phyloP scores from a whole-genome alignment of 331 rosid genomes.

The Ulmus americana region DNA sequence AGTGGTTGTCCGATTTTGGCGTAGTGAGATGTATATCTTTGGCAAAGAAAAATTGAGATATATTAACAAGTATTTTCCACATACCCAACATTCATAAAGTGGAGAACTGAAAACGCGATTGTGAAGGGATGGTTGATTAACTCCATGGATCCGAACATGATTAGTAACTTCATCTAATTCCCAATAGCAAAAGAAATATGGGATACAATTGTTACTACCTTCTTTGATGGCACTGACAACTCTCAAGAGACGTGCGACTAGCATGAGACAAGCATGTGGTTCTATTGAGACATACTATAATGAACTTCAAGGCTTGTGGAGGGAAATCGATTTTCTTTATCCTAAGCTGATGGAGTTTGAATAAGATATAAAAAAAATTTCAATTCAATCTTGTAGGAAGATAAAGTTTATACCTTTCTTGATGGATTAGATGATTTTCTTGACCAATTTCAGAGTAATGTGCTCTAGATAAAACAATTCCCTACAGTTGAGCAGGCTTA shows the following conservation, averaged over 20 bases:
- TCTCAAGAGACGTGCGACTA: neutral
- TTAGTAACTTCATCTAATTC: neutral
- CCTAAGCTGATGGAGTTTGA: neutral
- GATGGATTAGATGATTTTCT: too few relatives aligned
- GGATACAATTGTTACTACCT: neutral
- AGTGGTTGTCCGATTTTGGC: too few relatives aligned
- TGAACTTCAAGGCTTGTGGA: neutral
- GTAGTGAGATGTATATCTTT: constrained; percentile 15
- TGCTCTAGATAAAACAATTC: too few relatives aligned
- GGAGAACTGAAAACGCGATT: neutral
- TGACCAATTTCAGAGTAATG: too few relatives aligned
- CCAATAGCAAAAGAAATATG: neutral
- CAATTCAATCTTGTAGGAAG: too few relatives aligned
- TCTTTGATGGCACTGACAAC: neutral
- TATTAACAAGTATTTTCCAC: neutral
- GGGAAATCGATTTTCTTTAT: neutral
- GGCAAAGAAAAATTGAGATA: constrained; percentile 9
- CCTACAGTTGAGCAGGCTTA: too few relatives aligned
- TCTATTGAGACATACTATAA: neutral
- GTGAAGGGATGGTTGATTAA: constrained; percentile 2
- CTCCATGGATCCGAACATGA: neutral
- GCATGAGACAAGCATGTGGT: neutral
- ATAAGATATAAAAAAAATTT: too few relatives aligned
- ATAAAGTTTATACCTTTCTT: too few relatives aligned
- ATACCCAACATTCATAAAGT: neutral